Percentiles rank a stretch among this genome's conserved stretches.
Conservation (phyloP, 2,329 filamentous ascomycete species). For the Ophiostoma triangulosporum region DNA sequence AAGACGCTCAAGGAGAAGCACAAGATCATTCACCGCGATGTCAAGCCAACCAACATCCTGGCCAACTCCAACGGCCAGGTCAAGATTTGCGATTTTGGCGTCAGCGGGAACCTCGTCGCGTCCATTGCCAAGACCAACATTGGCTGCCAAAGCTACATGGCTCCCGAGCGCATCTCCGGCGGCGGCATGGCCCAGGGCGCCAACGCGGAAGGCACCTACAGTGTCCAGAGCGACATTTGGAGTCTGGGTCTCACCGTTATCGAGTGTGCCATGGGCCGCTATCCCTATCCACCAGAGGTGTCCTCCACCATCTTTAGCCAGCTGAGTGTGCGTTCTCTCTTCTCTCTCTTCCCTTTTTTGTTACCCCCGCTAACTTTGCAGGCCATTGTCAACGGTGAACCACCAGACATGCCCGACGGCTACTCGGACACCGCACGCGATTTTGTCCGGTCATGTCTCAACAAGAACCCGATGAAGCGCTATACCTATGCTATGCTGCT, state of each 20-base stretch:
- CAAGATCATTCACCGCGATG: constrained; percentile 97
- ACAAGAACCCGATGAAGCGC: constrained; percentile 84
- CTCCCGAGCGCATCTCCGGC: constrained; percentile 84
- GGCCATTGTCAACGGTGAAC: constrained; percentile 97
- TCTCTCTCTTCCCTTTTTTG: neutral
- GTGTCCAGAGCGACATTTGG: constrained; percentile 97
- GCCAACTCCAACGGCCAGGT: constrained; percentile 80
- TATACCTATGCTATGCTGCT: constrained; percentile 88
- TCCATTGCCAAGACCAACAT: constrained; percentile 99
- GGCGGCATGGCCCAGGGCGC: constrained; percentile 62
- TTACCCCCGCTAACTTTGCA: constrained; percentile 24
- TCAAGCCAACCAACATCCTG: constrained; percentile 98
- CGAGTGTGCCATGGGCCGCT: constrained; percentile 86
- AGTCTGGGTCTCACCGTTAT: constrained; percentile 88
- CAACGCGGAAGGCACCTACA: constrained; percentile 72
- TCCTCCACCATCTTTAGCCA: constrained; percentile 98
- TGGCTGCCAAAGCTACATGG: constrained; percentile 98
- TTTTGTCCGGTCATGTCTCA: constrained; percentile 79
- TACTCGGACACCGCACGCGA: constrained; percentile 71
- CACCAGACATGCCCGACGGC: constrained; percentile 70
- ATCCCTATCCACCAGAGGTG: constrained; percentile 93
- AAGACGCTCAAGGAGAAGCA: constrained; percentile 94
- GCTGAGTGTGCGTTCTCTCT: constrained; percentile 59
- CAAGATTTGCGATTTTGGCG: constrained; percentile 98
- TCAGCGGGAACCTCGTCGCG: constrained; percentile 89